Conservation (phyloP, 2,329 filamentous ascomycete species). For the Mycocentrospora acerina region DNA sequence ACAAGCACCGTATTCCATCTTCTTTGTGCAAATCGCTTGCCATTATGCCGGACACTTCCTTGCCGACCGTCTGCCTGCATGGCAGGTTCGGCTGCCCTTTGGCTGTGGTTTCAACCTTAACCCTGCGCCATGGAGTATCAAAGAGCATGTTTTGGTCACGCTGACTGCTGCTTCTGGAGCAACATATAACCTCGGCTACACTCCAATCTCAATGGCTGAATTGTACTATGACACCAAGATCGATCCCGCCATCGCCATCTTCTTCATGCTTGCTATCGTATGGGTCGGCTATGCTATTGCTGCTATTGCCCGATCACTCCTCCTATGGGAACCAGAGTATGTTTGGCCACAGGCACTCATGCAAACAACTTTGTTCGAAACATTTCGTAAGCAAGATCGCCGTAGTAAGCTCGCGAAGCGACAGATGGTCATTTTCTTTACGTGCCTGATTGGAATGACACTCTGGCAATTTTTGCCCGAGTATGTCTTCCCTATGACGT, state of each 20-base stretch:
- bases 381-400: conserved; percentile 55
- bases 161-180: conserved; percentile 44
- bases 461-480: conserved; percentile 65
- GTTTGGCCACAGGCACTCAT: conserved; percentile 55
- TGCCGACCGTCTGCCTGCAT: conserved; percentile 53
- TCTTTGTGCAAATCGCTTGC: conserved; percentile 62
- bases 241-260: conserved; percentile 56
- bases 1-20: conserved; percentile 59
- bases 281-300: conserved; percentile 62
- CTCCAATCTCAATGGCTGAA: conserved; percentile 57
- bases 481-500: conserved; percentile 61
- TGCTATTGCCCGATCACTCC: conserved; percentile 57
- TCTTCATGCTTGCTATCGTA: conserved; percentile 63
- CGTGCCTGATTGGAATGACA: conserved; percentile 54
- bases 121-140: conserved; percentile 58
- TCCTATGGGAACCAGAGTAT: conserved; percentile 61
- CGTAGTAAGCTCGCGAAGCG: conserved; percentile 53
- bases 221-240: conserved; percentile 58
- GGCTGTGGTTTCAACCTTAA: conserved; percentile 55
- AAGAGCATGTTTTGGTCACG: conserved; percentile 59
- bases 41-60: conserved; percentile 58
- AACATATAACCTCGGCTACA: conserved; percentile 42
- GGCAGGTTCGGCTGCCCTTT: conserved; percentile 51
- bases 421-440: conserved; percentile 61
- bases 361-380: conserved; percentile 63